Evolutionary conservation across 2,329 filamentous ascomycete species (phyloP).

Genomic region (Ceratocystis colombiana): DNA sequence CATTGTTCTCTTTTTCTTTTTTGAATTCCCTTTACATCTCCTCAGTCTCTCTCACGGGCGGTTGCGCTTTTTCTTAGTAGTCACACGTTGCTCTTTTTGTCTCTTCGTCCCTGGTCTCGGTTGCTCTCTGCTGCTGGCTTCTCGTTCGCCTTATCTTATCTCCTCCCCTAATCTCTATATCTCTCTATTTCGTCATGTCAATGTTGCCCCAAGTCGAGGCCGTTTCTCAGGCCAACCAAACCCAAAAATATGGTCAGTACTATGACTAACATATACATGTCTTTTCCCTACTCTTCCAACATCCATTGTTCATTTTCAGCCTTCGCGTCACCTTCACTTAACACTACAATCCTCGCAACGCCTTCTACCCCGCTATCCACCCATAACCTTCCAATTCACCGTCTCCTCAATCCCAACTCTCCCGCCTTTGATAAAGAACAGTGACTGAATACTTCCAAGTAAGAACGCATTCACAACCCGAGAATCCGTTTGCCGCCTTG

Average conservation of each 20-base stretch:
- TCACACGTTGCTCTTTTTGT: not conserved
- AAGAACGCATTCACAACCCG: slow-evolving; percentile 60
- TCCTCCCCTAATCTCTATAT: not conserved
- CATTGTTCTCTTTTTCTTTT: not conserved
- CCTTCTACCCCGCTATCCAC: not conserved
- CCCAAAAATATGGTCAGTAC: slow-evolving; percentile 28
- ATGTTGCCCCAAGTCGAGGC: slow-evolving; percentile 11
- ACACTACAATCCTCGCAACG: too few relatives aligned
- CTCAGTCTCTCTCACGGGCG: too few relatives aligned
- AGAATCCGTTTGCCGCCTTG: slow-evolving; percentile 80
- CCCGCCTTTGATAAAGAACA: slow-evolving; percentile 32
- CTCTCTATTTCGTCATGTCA: slow-evolving; percentile 17
- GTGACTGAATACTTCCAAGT: slow-evolving; percentile 57
- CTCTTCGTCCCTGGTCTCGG: not conserved
- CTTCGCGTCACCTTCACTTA: not conserved
- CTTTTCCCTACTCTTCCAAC: not conserved
- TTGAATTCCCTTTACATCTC: not conserved
- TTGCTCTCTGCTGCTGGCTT: not conserved
- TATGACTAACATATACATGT: not conserved
- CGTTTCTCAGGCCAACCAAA: slow-evolving; percentile 5
- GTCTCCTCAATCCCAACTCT: slow-evolving; percentile 18
- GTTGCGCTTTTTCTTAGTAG: too few relatives aligned
- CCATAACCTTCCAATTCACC: slow-evolving; percentile 7
- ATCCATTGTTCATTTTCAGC: not conserved
- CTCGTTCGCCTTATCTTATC: not conserved